A percentile compares a stretch with the other conserved stretches of the same genome.
Evolutionary conservation across 2,329 filamentous ascomycete species (phyloP).

Genomic region (Trichophyton schoenleinii): DNA sequence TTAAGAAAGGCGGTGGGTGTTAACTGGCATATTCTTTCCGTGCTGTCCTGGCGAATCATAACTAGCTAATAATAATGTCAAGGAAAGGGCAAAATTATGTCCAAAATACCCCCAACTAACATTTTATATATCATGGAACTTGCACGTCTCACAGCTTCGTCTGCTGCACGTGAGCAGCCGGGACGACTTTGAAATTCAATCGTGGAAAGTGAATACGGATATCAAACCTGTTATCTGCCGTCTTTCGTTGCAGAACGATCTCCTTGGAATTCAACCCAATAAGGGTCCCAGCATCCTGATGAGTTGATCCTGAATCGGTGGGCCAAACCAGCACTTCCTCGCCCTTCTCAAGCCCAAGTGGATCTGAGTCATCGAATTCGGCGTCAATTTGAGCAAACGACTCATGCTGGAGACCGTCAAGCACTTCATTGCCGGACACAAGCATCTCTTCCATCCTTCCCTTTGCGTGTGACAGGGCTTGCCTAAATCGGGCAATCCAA

Average conservation of each 20-base stretch:
- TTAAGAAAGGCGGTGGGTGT: not conserved
- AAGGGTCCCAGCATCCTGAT: slow-evolving; percentile 47
- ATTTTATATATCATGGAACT: not conserved
- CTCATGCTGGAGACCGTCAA: slow-evolving; percentile 27
- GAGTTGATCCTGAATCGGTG: slow-evolving; percentile 47
- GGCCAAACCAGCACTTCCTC: slow-evolving; percentile 48
- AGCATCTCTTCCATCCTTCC: slow-evolving; percentile 28
- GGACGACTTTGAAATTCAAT: slow-evolving; percentile 23
- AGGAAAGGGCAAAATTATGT: not conserved
- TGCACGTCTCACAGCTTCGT: not conserved
- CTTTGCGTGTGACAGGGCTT: slow-evolving; percentile 34
- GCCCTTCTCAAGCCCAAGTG: slow-evolving; percentile 42
- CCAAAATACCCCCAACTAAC: not conserved
- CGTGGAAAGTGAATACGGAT: slow-evolving; percentile 51
- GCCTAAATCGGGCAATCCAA: slow-evolving; percentile 52
- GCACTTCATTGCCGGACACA: slow-evolving; percentile 40
- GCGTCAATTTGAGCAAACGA: slow-evolving; percentile 36
- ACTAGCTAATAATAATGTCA: not conserved
- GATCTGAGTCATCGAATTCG: slow-evolving; percentile 40
- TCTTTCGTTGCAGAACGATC: slow-evolving; percentile 45
- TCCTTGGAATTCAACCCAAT: slow-evolving; percentile 42
- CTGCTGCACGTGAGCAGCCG: slow-evolving; percentile 1
- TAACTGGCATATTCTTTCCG: not conserved
- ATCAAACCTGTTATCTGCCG: slow-evolving; percentile 27
- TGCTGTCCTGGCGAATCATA: not conserved